These are phyloP conservation scores for Lenwebbia sp. DNA, from an alignment of 345 rosid genomes.

Conservation along the genomic window DNA sequence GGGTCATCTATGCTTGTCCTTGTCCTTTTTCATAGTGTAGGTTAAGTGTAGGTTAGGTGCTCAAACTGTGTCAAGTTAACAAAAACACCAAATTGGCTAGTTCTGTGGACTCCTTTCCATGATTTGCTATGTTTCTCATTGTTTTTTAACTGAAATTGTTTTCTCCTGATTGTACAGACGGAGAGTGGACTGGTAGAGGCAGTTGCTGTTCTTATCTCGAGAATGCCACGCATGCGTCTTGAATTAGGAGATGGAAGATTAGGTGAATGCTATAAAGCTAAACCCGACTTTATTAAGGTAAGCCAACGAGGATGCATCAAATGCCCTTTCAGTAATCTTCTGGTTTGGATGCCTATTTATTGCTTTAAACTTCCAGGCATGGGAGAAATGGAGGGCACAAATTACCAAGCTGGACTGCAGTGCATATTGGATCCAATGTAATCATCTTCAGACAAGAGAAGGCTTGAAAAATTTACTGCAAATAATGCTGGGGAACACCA, in stretches of 20 bases:
- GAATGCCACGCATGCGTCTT: conserved; percentile 87
- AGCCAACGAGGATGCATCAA: conserved; percentile 2
- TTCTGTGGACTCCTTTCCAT: neutral
- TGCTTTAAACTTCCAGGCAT: conserved; percentile 37
- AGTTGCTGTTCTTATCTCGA: conserved; percentile 86
- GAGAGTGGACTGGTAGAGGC: conserved; percentile 96
- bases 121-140: neutral
- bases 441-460: conserved; percentile 66
- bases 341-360: neutral
- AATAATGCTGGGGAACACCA: conserved; percentile 71
- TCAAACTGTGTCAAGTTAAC: neutral
- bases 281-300: conserved; percentile 95
- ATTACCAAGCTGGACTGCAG: conserved; percentile 76
- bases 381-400: conserved; percentile 95
- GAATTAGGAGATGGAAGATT: conserved; percentile 49
- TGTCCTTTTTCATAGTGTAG: neutral
- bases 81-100: neutral
- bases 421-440: conserved; percentile 85
- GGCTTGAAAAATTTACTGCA: conserved; percentile 87
- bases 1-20: neutral
- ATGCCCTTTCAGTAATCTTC: neutral
- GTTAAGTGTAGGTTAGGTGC: neutral
- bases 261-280: conserved; percentile 79
- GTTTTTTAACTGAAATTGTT: neutral
- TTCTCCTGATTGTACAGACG: conserved; percentile 36